A percentile compares a stretch with the other conserved stretches of the same genome.
Conservation (phyloP, 805 yeast species). For the Suhomyces faveliae region DNA sequence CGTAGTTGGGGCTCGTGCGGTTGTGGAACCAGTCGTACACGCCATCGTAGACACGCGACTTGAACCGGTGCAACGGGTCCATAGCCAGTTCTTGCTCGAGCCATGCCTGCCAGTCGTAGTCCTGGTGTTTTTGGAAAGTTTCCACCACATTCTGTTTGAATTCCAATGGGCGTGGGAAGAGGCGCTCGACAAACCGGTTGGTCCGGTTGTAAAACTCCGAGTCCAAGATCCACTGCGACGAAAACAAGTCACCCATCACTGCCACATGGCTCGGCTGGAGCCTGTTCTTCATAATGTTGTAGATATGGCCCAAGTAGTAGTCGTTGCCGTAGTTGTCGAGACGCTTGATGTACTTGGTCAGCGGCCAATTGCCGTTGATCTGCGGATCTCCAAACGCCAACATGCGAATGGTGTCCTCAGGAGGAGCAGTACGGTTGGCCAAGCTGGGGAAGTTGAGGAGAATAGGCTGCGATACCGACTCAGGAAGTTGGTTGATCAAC, state of each 20-base stretch:
- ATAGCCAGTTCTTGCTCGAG: conserved; percentile 39
- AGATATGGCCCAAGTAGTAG: conserved; percentile 82
- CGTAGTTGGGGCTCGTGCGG: conserved; percentile 31
- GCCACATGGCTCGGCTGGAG: conserved; percentile 77
- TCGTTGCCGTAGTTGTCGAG: conserved; percentile 91
- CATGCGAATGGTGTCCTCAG: conserved; percentile 49
- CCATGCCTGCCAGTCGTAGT: conserved; percentile 54
- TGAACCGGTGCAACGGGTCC: conserved; percentile 35
- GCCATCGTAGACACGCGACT: conserved; percentile 47
- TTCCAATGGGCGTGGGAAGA: conserved; percentile 57
- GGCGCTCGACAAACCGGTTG: conserved; percentile 64
- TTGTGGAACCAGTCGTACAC: conserved; percentile 63
- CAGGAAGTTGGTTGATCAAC: conserved; percentile 14
- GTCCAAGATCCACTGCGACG: conserved; percentile 93
- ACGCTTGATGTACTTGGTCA: conserved; percentile 67
- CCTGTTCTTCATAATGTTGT: conserved; percentile 58
- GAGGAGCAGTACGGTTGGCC: conserved; percentile 12
- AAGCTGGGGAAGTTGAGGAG: conserved; percentile 24
- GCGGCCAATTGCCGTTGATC: conserved; percentile 82
- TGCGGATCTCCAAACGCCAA: conserved; percentile 96
- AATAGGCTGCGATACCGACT: conserved; percentile 11
- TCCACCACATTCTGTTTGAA: conserved; percentile 51
- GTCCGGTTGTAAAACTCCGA: conserved; percentile 83
- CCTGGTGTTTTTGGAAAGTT: conserved; percentile 47
- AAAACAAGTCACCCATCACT: conserved; percentile 89